phyloP scores from a whole-genome alignment of 2,329 filamentous ascomycete genomes.

The Colletotrichum sidae region DNA sequence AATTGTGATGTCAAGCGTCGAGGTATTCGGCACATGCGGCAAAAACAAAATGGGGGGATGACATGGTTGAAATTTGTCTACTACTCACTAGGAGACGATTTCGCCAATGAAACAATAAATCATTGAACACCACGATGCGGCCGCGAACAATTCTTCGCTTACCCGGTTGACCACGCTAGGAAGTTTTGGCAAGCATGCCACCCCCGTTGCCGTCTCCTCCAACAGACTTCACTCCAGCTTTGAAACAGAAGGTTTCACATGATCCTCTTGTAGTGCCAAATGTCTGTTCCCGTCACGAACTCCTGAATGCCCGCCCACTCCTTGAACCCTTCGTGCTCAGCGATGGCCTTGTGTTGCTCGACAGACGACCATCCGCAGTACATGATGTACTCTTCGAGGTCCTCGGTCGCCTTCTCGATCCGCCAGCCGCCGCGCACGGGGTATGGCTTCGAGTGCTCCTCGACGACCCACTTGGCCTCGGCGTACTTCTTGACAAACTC shows the following conservation, averaged over 20 bases:
- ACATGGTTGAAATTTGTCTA: constrained; percentile 13
- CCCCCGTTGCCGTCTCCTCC: neutral
- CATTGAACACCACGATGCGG: constrained; percentile 33
- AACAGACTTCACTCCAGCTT: neutral
- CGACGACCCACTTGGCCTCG: constrained; percentile 46
- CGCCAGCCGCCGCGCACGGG: constrained; percentile 55
- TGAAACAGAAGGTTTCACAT: constrained; percentile 36
- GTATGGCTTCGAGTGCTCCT: constrained; percentile 44
- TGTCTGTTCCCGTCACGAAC: constrained; percentile 40
- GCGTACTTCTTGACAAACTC: constrained; percentile 50
- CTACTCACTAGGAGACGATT: constrained; percentile 42
- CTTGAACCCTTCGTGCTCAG: constrained; percentile 40
- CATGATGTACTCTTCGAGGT: constrained; percentile 53
- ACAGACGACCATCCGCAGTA: constrained; percentile 52
- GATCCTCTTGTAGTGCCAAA: constrained; percentile 48
- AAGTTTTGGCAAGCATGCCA: too few relatives aligned
- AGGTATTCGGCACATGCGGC: constrained; percentile 56
- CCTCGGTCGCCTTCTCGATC: constrained; percentile 50
- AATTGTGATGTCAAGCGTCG: constrained; percentile 63
- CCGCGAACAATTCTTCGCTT: neutral
- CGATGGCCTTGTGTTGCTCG: constrained; percentile 47
- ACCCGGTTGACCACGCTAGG: too few relatives aligned
- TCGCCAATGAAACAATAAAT: constrained; percentile 34
- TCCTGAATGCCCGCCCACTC: constrained; percentile 41
- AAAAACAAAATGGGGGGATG: constrained; percentile 51